These are phyloP conservation scores for Trichomonas tenax DNA, from an alignment of 208 protist genomes.

Conservation along the genomic window DNA sequence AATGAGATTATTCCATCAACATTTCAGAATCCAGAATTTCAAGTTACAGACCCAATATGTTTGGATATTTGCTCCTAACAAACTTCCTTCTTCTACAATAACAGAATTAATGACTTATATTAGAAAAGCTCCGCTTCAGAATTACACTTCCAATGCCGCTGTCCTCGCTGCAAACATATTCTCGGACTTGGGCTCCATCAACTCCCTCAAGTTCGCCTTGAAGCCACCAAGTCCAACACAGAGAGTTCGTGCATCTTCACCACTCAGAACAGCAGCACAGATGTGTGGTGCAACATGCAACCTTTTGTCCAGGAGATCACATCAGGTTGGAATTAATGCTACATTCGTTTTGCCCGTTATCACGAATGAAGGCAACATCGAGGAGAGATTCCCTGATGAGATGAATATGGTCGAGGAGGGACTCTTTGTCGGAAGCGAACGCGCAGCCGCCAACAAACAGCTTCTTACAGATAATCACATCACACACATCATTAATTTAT, in stretches of 20 bases:
- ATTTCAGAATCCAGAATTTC: background rate
- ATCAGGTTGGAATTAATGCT: background rate
- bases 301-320: background rate
- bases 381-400: background rate
- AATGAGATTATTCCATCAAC: background rate
- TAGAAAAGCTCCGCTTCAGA: background rate
- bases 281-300: background rate
- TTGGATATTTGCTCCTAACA: background rate
- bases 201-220: background rate
- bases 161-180: background rate
- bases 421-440: background rate
- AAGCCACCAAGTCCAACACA: background rate
- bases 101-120: background rate
- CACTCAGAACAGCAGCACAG: background rate
- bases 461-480: background rate
- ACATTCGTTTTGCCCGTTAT: background rate
- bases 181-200: background rate
- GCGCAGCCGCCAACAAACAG: background rate
- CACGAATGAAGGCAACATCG: background rate
- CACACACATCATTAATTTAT: background rate
- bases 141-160: background rate
- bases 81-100: background rate
- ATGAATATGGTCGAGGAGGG: background rate
- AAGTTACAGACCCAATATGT: background rate
- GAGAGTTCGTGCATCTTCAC: background rate